Evolutionary conservation across 345 rosid species (phyloP).

Genomic region (Citrus inodora): DNA sequence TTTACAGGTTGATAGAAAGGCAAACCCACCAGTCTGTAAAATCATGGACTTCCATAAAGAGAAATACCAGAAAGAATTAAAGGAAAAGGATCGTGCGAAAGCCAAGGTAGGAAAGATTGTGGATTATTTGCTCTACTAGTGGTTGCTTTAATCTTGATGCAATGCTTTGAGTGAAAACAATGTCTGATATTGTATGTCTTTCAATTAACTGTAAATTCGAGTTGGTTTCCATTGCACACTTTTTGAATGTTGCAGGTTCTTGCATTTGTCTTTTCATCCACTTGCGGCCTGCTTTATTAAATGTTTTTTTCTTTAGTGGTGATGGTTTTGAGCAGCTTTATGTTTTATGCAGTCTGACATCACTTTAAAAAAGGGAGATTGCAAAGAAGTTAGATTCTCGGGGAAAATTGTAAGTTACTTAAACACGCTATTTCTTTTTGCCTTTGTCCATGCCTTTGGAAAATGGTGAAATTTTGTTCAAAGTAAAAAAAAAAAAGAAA

Average conservation of each 20-base stretch:
- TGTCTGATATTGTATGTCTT: background rate
- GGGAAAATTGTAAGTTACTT: conserved; percentile 64
- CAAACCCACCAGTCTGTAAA: conserved; percentile 63
- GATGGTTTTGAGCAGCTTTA: background rate
- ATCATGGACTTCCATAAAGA: conserved; percentile 51
- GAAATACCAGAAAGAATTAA: conserved; percentile 26
- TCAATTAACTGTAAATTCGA: background rate
- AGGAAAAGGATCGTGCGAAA: conserved; percentile 55
- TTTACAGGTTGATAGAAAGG: conserved; percentile 45
- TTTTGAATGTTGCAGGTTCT: background rate
- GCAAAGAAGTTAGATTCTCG: conserved; percentile 76
- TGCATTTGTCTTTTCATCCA: no score
- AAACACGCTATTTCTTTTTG: background rate
- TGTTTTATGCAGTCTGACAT: conserved; percentile 38
- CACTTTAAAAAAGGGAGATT: conserved; percentile 32
- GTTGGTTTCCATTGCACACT: background rate
- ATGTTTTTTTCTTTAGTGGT: background rate
- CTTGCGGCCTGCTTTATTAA: background rate
- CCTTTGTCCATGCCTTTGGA: background rate
- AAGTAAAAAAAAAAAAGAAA: background rate
- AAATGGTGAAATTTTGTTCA: background rate
- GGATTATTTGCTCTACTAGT: conserved; percentile 1
- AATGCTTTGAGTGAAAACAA: background rate
- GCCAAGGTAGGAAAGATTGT: conserved; percentile 34
- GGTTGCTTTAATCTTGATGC: background rate